These are phyloP conservation scores for Candida bentonensis DNA, from an alignment of 805 yeast species.

Conservation along the genomic window DNA sequence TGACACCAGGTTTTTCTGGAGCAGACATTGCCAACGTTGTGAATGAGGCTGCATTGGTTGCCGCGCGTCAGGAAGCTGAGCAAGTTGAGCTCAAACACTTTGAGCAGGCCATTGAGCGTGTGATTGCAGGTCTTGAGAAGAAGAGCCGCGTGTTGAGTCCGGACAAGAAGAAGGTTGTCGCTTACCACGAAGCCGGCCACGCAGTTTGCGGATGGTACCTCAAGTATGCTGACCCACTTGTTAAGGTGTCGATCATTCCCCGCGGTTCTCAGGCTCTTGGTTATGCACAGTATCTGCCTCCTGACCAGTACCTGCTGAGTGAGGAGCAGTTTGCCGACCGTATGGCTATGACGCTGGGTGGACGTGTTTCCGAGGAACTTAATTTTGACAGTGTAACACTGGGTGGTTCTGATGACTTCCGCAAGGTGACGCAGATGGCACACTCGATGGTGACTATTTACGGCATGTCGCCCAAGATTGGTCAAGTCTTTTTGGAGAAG, in stretches of 20 bases:
- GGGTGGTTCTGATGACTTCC: conserved; percentile 89
- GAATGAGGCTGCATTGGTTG: conserved; percentile 88
- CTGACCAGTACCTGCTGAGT: conserved; percentile 68
- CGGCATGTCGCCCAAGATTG: conserved; percentile 79
- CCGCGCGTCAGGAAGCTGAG: conserved; percentile 63
- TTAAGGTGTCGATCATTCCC: conserved; percentile 89
- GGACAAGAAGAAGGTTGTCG: conserved; percentile 73
- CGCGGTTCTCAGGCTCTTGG: conserved; percentile 92
- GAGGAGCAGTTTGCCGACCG: conserved; percentile 66
- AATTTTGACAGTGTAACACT: conserved; percentile 79
- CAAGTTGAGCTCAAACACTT: conserved; percentile 58
- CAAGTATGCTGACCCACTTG: conserved; percentile 75
- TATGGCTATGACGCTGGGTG: conserved; percentile 92
- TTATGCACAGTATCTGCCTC: conserved; percentile 90
- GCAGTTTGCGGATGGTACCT: conserved; percentile 93
- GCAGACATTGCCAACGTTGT: conserved; percentile 93
- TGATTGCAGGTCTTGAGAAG: conserved; percentile 86
- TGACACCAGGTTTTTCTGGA: conserved; percentile 93
- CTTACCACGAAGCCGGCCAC: conserved; percentile 95
- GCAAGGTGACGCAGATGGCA: conserved; percentile 81
- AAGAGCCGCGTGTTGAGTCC: conserved; percentile 65
- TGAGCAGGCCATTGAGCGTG: conserved; percentile 88
- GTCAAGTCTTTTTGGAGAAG: conserved; percentile 43
- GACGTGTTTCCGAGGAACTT: conserved; percentile 81
- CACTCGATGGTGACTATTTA: conserved; percentile 75